Conservation (phyloP, 805 yeast species). For the Clavispora vitiphila region DNA sequence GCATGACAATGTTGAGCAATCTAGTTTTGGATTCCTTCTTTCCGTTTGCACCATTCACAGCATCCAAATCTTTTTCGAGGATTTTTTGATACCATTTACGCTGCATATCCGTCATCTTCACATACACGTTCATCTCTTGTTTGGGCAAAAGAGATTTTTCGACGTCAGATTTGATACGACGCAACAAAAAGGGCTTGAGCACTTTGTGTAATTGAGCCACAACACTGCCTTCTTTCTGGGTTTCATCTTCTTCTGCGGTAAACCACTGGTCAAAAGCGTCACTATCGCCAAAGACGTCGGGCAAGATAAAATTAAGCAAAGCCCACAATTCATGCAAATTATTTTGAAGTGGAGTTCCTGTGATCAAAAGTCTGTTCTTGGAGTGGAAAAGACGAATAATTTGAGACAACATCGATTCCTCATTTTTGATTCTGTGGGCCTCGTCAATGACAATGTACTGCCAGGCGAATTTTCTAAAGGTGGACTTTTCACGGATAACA, state of each 20-base stretch:
- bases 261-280: slow-evolving; percentile 78
- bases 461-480: slow-evolving; percentile 66
- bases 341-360: slow-evolving; percentile 81
- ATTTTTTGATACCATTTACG: slow-evolving; percentile 71
- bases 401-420: slow-evolving; percentile 66
- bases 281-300: slow-evolving; percentile 72
- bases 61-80: slow-evolving; percentile 75
- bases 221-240: slow-evolving; percentile 32
- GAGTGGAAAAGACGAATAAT: slow-evolving; percentile 70
- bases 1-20: slow-evolving; percentile 77
- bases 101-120: slow-evolving; percentile 77
- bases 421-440: slow-evolving; percentile 80
- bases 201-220: slow-evolving; percentile 73
- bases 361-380: slow-evolving; percentile 62
- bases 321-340: slow-evolving; percentile 83
- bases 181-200: slow-evolving; percentile 65
- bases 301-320: slow-evolving; percentile 64
- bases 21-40: slow-evolving; percentile 73
- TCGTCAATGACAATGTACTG: slow-evolving; percentile 75
- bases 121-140: slow-evolving; percentile 66
- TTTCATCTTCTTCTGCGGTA: slow-evolving; percentile 35
- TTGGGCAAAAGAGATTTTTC: slow-evolving; percentile 74
- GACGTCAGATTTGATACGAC: slow-evolving; percentile 78
- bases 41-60: slow-evolving; percentile 78
- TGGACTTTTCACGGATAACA: slow-evolving; percentile 67